Conservation (phyloP, 148 eudicot species). For the Cornus florida region DNA sequence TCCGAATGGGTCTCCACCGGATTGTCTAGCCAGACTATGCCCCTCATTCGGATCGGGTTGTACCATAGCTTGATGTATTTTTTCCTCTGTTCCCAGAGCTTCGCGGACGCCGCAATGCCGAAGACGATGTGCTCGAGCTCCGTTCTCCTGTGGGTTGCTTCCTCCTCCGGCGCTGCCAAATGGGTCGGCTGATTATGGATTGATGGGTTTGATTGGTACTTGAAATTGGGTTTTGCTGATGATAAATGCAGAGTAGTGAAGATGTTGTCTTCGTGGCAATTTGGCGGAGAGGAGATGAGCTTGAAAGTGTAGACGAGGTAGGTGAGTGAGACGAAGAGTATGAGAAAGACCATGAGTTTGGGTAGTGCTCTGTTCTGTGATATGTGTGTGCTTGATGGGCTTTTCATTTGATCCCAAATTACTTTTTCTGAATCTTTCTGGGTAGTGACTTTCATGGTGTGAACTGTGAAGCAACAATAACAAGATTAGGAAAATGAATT, state of each 20-base stretch:
- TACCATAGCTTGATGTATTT: constrained; percentile 88
- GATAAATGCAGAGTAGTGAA: neutral
- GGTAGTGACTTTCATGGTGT: constrained; percentile 37
- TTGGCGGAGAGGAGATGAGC: constrained; percentile 42
- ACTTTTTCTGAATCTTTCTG: constrained; percentile 57
- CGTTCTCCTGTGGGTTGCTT: constrained; percentile 17
- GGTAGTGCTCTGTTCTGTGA: constrained; percentile 24
- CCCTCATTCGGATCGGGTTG: constrained; percentile 53
- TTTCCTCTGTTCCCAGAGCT: constrained; percentile 64
- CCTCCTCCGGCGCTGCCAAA: neutral
- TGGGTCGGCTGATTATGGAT: neutral
- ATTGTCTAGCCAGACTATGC: constrained; percentile 66
- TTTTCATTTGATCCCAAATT: constrained; percentile 53
- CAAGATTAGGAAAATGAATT: neutral
- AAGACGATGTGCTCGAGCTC: constrained; percentile 68
- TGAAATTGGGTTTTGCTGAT: neutral
- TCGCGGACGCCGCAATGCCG: constrained; percentile 86
- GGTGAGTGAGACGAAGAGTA: constrained; percentile 58
- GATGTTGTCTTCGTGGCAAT: constrained; percentile 26
- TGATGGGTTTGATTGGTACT: neutral
- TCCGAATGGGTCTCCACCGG: constrained; percentile 27
- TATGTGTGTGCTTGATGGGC: constrained; percentile 1
- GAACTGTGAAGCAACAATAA: neutral
- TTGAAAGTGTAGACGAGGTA: constrained; percentile 69
- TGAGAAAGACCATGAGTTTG: constrained; percentile 53